phyloP scores from a whole-genome alignment of 345 rosid species.

The Erysimum cheiranthoides region DNA sequence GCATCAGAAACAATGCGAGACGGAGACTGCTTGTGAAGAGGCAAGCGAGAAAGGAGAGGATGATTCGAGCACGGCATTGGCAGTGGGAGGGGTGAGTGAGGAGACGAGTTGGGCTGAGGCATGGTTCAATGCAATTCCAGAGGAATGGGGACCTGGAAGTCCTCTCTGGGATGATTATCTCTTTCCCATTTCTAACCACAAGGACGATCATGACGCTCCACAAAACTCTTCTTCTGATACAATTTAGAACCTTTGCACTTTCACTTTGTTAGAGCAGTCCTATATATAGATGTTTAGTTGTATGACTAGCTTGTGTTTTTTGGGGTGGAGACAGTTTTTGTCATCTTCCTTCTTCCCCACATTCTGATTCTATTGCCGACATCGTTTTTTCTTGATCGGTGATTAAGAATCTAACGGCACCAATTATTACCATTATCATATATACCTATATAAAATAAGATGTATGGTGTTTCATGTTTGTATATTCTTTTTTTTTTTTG shows the following conservation, averaged over 20 bases:
- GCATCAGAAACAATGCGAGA: conserved; percentile 35
- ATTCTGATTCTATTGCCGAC: conserved; percentile 10
- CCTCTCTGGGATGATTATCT: conserved; percentile 91
- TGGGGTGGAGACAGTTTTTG: conserved; percentile 28
- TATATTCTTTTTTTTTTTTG: conserved; percentile 16
- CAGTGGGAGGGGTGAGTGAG: conserved; percentile 61
- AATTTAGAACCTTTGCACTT: not conserved
- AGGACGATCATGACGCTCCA: conserved; percentile 45
- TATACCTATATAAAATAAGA: not conserved
- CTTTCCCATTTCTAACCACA: conserved; percentile 53
- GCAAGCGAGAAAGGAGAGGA: conserved; percentile 36
- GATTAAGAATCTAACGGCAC: not conserved
- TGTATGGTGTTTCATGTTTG: not conserved
- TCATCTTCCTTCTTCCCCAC: conserved; percentile 2
- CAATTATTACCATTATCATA: not conserved
- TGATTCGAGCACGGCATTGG: conserved; percentile 28
- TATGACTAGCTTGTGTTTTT: not conserved
- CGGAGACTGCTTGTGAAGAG: conserved; percentile 26
- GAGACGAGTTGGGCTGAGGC: conserved; percentile 67
- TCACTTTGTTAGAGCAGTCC: not conserved
- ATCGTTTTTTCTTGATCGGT: conserved; percentile 13
- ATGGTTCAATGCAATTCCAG: conserved; percentile 83
- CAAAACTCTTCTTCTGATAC: conserved; percentile 39
- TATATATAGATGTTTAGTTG: conserved; percentile 5
- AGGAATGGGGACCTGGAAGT: conserved; percentile 91